Conservation (phyloP, 495 filamentous ascomycete species). For the Xylaria bambusicola region DNA sequence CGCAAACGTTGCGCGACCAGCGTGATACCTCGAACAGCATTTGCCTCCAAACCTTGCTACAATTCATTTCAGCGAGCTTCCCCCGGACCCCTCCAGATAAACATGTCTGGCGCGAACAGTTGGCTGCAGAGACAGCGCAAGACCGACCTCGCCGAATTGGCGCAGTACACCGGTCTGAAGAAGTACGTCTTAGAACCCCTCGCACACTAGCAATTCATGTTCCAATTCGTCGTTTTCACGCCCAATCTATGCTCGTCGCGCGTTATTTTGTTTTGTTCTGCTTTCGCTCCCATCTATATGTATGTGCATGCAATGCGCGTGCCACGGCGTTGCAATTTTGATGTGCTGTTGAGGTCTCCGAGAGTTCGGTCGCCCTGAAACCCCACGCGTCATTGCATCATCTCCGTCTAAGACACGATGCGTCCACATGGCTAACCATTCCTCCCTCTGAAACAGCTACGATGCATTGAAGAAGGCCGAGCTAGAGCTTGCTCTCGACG, state of each 20-base stretch:
- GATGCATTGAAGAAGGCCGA: slow-evolving; percentile 76
- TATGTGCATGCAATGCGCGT: too few relatives aligned
- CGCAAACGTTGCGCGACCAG: slow-evolving; percentile 37
- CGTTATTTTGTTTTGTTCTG: not conserved
- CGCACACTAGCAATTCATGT: slow-evolving; percentile 15
- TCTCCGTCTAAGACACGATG: slow-evolving; percentile 13
- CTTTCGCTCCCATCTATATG: too few relatives aligned
- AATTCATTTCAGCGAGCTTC: not conserved
- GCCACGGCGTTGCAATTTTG: not conserved
- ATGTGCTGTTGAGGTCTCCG: slow-evolving; percentile 17
- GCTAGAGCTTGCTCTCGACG: slow-evolving; percentile 74
- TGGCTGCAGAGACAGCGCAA: slow-evolving; percentile 88
- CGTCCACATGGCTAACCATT: slow-evolving; percentile 32
- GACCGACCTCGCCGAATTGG: slow-evolving; percentile 73
- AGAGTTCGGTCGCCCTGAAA: too few relatives aligned
- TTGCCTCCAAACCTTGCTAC: not conserved
- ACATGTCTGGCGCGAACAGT: slow-evolving; percentile 52
- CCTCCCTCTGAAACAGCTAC: slow-evolving; percentile 52
- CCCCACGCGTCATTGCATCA: slow-evolving; percentile 23
- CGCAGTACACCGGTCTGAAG: slow-evolving; percentile 68
- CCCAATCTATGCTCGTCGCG: not conserved
- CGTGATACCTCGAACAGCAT: slow-evolving; percentile 19
- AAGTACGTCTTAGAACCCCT: slow-evolving; percentile 60
- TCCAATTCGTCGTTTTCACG: too few relatives aligned
- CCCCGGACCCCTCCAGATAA: slow-evolving; percentile 18